These are phyloP conservation scores for Paulownia fortunei DNA, from an alignment of 257 asterid species.

Conservation along the genomic window DNA sequence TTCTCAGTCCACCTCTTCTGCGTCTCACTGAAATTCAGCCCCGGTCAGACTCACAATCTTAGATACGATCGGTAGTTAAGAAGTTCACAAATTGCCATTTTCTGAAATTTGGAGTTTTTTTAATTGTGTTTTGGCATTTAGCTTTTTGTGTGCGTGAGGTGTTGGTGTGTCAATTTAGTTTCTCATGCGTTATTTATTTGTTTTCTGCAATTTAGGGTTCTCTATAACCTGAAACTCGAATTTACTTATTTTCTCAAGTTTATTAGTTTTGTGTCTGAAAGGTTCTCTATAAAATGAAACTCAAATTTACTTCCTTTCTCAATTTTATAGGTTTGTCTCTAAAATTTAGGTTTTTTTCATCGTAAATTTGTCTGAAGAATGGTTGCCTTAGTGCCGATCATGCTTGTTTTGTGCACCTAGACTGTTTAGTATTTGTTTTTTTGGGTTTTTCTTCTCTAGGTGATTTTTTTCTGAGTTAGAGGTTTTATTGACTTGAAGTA, in stretches of 20 bases:
- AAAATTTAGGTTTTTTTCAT: neutral
- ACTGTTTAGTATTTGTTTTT: neutral
- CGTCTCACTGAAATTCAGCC: conserved; percentile 53
- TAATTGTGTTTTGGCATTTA: neutral
- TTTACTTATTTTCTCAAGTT: neutral
- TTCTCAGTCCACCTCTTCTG: conserved; percentile 50
- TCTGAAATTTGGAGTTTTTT: neutral
- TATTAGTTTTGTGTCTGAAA: neutral
- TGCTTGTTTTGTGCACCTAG: neutral
- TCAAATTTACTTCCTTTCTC: neutral
- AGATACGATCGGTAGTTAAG: neutral
- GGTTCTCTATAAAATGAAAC: neutral
- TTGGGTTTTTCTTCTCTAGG: neutral
- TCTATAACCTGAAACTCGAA: neutral
- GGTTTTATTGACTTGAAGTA: neutral
- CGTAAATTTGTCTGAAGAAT: neutral
- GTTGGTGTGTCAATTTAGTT: conserved; percentile 8
- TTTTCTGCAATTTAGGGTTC: conserved; percentile 14
- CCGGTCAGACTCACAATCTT: conserved; percentile 22
- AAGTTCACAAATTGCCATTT: neutral
- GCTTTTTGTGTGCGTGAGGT: neutral
- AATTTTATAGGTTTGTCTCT: neutral
- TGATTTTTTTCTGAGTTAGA: neutral
- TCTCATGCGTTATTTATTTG: neutral
- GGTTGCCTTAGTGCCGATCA: neutral